These are phyloP conservation scores for Hibiscus mutabilis DNA, from an alignment of 345 rosid genomes.

Conservation along the genomic window DNA sequence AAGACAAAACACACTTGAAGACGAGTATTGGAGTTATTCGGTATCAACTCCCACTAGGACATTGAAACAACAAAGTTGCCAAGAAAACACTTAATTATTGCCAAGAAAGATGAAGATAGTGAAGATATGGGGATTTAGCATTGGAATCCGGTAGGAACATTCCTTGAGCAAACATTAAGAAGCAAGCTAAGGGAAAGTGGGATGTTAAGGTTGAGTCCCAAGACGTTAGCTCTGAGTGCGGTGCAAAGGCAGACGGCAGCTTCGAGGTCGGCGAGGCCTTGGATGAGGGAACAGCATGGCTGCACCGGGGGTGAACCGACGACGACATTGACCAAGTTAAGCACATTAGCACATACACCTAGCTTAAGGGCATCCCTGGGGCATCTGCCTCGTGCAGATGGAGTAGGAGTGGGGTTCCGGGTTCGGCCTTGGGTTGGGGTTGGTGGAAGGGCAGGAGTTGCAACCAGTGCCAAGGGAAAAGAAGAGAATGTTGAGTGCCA, in stretches of 20 bases:
- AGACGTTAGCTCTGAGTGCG: conserved; percentile 42
- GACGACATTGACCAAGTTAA: conserved; percentile 25
- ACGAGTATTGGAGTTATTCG: no score
- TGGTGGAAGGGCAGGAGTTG: conserved; percentile 34
- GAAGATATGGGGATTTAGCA: conserved; percentile 18
- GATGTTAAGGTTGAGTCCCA: conserved; percentile 44
- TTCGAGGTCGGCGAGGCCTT: conserved; percentile 45
- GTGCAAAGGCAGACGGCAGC: conserved; percentile 69
- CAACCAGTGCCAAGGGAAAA: conserved; percentile 37
- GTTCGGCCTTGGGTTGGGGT: conserved; percentile 29
- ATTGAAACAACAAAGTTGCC: background rate
- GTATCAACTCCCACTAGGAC: no score
- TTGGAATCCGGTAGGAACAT: conserved; percentile 37
- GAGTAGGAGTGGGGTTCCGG: conserved; percentile 26
- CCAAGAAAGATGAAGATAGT: background rate
- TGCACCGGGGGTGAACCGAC: conserved; percentile 32
- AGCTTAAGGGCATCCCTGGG: conserved; percentile 48
- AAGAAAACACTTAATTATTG: background rate
- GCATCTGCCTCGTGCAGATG: conserved; percentile 20
- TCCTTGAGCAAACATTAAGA: conserved; percentile 47
- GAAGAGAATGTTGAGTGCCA: conserved; percentile 43
- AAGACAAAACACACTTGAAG: no score
- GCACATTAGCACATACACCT: conserved; percentile 41
- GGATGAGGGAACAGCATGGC: conserved; percentile 49
- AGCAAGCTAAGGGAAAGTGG: conserved; percentile 49